Evolutionary conservation across 495 filamentous ascomycete genomes (phyloP), one percentile per base, ranked within the genome.

Genomic region (Lasiosphaeria hispida): DNA sequence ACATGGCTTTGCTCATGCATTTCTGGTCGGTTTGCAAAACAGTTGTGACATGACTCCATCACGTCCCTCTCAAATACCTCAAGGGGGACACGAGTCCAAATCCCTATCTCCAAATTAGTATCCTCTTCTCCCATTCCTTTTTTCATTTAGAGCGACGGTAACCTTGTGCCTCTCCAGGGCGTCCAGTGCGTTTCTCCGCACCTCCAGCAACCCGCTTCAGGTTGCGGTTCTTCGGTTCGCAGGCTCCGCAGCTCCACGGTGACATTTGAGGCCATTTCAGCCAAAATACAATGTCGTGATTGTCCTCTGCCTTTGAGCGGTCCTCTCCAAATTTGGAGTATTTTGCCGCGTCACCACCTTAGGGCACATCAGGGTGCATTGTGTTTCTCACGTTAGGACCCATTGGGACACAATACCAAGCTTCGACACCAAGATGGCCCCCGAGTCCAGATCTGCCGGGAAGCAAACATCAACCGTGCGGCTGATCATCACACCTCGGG

Each of bases 371-470:
- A 30, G 2, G 23, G 23, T 5, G 23, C 23, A 30, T 30, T 30
- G 23, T 30, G 2, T 30, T 30, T 30, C 23, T 30, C 23, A 30
- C 23, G 5, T 30, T 5, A 30, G 23, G 23, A 30, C 23, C 2
- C 23, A 30, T 30, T 30, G 2, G 23, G 23, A 30, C 23, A 30
- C 23, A 5, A 62, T 58, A 59, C 60, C 67, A 63, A 69, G 60
- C 57, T 51, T 57, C 63, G 36, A 7, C n/a, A 19, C 34, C 35
- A 36, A 55, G 44, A 18, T 19, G 15, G 38, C 52, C 40, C 13
- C 13, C n/a, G 42, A 40, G 18, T n/a, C 42, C 61, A 69, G 59
- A 69, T 70, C 68, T 69, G 60, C 63, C 68, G 62, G 68, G 48
- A 69, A 65, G 59, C 61, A 56, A 67, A 56, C 52, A 57, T 61